Evolutionary conservation across 1,284 basidiomycete genomes (phyloP).

Genomic region (Chondrostereum purpureum): DNA sequence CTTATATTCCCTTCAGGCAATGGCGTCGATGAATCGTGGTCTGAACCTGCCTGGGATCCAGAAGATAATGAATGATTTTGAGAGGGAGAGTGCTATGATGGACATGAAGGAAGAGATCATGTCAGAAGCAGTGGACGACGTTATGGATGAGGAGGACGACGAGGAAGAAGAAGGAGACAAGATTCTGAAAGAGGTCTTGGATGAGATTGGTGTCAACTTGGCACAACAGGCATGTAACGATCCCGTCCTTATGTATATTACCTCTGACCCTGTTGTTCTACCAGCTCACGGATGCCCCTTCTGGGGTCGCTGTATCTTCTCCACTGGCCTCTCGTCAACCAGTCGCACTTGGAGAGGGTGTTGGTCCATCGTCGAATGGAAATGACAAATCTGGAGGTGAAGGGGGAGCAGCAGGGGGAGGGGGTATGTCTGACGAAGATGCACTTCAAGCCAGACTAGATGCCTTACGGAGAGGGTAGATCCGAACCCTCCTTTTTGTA

Average conservation of each 20-base stretch:
- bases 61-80: slow-evolving; percentile 44
- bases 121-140: slow-evolving; percentile 97
- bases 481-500: background rate
- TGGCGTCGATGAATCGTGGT: slow-evolving; percentile 96
- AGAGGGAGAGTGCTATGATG: slow-evolving; percentile 63
- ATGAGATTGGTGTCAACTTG: slow-evolving; percentile 93
- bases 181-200: slow-evolving; percentile 93
- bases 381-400: slow-evolving; percentile 32
- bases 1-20: slow-evolving; percentile 71
- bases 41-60: slow-evolving; percentile 77
- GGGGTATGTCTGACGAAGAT: slow-evolving; percentile 71
- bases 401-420: slow-evolving; percentile 23
- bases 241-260: slow-evolving; percentile 10
- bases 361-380: slow-evolving; percentile 27
- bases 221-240: slow-evolving; percentile 73
- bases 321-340: slow-evolving; percentile 66
- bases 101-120: slow-evolving; percentile 93
- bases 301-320: slow-evolving; percentile 57
- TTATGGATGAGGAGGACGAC: slow-evolving; percentile 95
- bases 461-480: slow-evolving; percentile 62
- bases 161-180: slow-evolving; percentile 96
- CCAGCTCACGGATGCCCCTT: slow-evolving; percentile 82
- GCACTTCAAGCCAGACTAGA: slow-evolving; percentile 84
- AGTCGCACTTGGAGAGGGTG: slow-evolving; percentile 69
- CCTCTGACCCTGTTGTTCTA: slow-evolving; percentile 7